Conservation (phyloP, 441 rosid genomes). For the Kokia cookei region DNA sequence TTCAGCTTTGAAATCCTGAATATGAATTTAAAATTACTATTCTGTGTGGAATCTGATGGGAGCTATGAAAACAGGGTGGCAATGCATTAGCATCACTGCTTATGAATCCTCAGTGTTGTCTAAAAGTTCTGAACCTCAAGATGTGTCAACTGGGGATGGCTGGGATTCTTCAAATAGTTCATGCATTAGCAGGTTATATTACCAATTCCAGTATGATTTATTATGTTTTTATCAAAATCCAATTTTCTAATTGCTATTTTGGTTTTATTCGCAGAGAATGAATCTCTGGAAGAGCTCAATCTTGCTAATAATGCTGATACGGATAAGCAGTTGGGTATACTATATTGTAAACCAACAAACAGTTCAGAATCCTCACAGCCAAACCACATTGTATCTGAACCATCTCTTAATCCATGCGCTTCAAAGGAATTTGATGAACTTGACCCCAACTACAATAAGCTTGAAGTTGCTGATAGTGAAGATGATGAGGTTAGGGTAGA, state of each 20-base stretch:
- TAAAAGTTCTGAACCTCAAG: constrained; percentile 55
- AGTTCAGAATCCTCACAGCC: constrained; percentile 19
- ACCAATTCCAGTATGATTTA: background rate
- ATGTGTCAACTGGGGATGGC: constrained; percentile 72
- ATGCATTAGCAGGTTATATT: constrained; percentile 66
- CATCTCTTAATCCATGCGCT: constrained; percentile 11
- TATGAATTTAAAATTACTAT: background rate
- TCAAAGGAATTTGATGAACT: constrained; percentile 20
- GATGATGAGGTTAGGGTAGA: constrained; percentile 36
- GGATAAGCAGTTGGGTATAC: constrained; percentile 20
- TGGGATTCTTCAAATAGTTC: constrained; percentile 62
- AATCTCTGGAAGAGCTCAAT: constrained; percentile 68
- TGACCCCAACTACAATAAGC: constrained; percentile 32
- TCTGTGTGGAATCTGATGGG: constrained; percentile 4
- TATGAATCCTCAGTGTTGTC: constrained; percentile 47
- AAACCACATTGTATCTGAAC: constrained; percentile 14
- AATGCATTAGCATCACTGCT: constrained; percentile 57
- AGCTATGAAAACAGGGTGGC: constrained; percentile 51
- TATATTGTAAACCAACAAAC: constrained; percentile 4
- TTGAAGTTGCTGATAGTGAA: constrained; percentile 69
- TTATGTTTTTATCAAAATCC: background rate
- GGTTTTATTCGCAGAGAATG: constrained; percentile 43
- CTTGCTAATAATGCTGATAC: constrained; percentile 49
- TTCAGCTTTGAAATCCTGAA: background rate
- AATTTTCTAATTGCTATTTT: background rate